Evolutionary conservation across 2,329 filamentous ascomycete species (phyloP).

Genomic region (Colletotrichum liriopes): DNA sequence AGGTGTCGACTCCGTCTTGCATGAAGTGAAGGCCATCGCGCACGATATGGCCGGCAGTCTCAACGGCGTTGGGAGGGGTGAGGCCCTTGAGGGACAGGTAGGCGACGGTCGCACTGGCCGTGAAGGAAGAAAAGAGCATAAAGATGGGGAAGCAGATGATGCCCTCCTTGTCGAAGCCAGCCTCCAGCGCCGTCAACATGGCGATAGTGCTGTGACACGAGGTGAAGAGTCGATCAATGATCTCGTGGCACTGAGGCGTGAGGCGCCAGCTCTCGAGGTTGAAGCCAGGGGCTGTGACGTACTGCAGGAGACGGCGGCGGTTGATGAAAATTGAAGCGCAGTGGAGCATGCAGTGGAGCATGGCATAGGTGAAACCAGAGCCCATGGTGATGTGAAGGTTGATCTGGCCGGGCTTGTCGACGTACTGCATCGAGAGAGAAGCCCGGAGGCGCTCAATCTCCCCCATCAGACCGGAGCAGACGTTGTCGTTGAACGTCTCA

Average conservation of each 20-base stretch:
- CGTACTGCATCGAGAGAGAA: constrained; percentile 71
- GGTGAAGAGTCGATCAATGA: constrained; percentile 71
- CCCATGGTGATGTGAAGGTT: constrained; percentile 76
- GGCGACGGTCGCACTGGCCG: constrained; percentile 72
- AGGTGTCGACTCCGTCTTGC: constrained; percentile 71
- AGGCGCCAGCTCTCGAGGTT: constrained; percentile 69
- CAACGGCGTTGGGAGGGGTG: constrained; percentile 69
- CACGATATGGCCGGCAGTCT: constrained; percentile 71
- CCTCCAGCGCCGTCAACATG: constrained; percentile 69
- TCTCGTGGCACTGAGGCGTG: constrained; percentile 65
- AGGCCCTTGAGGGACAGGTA: constrained; percentile 75
- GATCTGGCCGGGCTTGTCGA: constrained; percentile 74
- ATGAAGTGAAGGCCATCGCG: constrained; percentile 73
- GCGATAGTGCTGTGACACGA: constrained; percentile 73
- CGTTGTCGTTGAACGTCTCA: constrained; percentile 68
- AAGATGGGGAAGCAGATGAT: constrained; percentile 75
- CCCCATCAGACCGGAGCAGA: constrained; percentile 65
- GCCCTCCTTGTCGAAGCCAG: constrained; percentile 70
- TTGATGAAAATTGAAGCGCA: constrained; percentile 75
- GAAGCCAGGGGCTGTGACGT: constrained; percentile 68
- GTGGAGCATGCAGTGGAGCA: constrained; percentile 74
- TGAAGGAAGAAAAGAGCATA: constrained; percentile 76
- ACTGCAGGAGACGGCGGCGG: constrained; percentile 71
- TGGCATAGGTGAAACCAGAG: constrained; percentile 74
- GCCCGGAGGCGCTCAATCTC: constrained; percentile 71